Evolutionary conservation across 768 basidiomycete genomes (phyloP).

Genomic region (Mycena venus): DNA sequence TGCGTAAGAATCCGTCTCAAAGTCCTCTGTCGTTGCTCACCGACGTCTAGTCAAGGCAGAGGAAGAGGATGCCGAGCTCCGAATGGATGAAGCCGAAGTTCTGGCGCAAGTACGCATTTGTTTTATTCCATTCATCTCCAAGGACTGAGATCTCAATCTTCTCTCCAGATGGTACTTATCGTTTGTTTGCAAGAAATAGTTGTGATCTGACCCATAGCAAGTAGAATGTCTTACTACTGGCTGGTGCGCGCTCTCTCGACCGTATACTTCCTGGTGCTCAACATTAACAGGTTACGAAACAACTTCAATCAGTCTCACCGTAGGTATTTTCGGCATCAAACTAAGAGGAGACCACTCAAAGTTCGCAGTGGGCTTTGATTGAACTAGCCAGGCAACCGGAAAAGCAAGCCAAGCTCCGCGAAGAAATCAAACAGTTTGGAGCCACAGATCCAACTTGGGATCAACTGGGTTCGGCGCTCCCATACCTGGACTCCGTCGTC

Average conservation of each 20-base stretch:
- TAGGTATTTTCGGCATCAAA: background rate
- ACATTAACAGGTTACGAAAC: slow-evolving; percentile 54
- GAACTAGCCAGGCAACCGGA: slow-evolving; percentile 49
- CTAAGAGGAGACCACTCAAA: background rate
- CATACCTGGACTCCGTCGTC: slow-evolving; percentile 57
- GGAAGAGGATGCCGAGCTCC: slow-evolving; percentile 29
- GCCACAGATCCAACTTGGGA: slow-evolving; percentile 53
- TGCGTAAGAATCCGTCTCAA: background rate
- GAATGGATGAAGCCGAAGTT: slow-evolving; percentile 43
- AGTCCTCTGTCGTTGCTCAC: background rate
- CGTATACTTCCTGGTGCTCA: background rate
- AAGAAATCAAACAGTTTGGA: slow-evolving; percentile 42
- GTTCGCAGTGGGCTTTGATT: slow-evolving; percentile 50
- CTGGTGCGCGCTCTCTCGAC: slow-evolving; percentile 3
- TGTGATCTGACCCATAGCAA: background rate
- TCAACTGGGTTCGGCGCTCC: slow-evolving; percentile 47
- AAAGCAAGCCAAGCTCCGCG: slow-evolving; percentile 47
- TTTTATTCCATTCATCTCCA: background rate
- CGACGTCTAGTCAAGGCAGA: slow-evolving; percentile 34
- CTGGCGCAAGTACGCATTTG: slow-evolving; percentile 43
- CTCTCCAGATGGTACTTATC: slow-evolving; percentile 3
- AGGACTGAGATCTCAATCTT: background rate
- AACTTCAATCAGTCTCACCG: slow-evolving; percentile 48
- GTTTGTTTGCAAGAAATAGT: background rate
- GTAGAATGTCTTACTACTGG: slow-evolving; percentile 52